Evolutionary conservation across 805 yeast genomes (phyloP).

Genomic region (Ogataea ganodermae): DNA sequence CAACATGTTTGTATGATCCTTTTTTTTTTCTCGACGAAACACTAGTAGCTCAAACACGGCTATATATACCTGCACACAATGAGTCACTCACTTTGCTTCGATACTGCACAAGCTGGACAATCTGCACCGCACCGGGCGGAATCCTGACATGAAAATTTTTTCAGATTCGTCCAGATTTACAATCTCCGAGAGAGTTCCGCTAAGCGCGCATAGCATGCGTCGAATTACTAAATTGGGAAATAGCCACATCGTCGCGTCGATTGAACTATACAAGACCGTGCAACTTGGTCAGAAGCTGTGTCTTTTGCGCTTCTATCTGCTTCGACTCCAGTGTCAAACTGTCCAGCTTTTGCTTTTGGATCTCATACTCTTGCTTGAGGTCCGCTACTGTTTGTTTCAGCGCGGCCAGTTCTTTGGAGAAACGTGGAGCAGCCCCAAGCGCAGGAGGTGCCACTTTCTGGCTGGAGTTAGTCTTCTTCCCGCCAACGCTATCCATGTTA

Average conservation of each 20-base stretch:
- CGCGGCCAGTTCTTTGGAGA: conserved; percentile 3
- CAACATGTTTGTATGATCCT: conserved; percentile 10
- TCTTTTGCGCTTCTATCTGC: conserved; percentile 1
- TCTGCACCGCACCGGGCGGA: not conserved
- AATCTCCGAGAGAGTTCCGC: conserved; percentile 1
- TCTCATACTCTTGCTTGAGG: conserved; percentile 6
- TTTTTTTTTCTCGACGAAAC: no score
- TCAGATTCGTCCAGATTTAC: conserved; percentile 4
- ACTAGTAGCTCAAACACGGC: not conserved
- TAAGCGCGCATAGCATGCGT: conserved; percentile 15
- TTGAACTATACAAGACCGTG: conserved; percentile 9
- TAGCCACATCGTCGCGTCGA: conserved; percentile 9
- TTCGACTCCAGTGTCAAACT: conserved; percentile 5
- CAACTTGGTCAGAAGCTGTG: conserved; percentile 3
- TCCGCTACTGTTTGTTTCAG: conserved; percentile 1
- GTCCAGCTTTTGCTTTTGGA: conserved; percentile 2
- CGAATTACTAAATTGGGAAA: conserved; percentile 19
- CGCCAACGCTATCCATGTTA: conserved; percentile 12
- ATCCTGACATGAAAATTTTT: conserved; percentile 10
- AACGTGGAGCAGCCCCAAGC: conserved; percentile 1
- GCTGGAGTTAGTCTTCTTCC: not conserved
- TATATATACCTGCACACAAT: conserved; percentile 5
- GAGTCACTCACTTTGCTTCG: conserved; percentile 9
- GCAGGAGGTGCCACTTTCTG: not conserved
- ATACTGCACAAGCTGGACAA: not conserved